Conservation (phyloP, 75 land plant genomes). For the Cunninghamia lanceolata region DNA sequence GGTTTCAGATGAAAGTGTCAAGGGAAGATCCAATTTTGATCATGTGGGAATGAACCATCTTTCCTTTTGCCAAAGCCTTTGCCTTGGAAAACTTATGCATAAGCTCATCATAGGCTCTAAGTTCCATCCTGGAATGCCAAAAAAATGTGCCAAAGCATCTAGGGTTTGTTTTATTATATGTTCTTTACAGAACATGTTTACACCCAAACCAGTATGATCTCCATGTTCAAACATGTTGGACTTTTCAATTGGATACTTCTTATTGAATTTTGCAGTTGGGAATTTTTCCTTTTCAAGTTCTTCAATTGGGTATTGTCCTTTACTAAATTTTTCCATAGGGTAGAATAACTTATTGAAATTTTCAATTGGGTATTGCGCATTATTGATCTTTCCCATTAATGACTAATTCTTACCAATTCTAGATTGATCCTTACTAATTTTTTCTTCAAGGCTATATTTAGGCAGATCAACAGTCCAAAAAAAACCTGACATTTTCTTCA, state of each 20-base stretch:
- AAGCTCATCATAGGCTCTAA: neutral
- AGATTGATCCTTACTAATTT: neutral
- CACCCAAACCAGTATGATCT: neutral
- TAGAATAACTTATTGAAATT: neutral
- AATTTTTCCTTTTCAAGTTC: neutral
- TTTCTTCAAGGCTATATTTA: neutral
- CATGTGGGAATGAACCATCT: constrained; percentile 34
- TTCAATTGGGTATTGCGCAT: neutral
- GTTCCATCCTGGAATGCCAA: too few species aligned
- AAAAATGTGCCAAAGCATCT: too few species aligned
- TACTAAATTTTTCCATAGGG: neutral
- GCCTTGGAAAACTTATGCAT: constrained; percentile 8
- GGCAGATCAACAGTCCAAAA: neutral
- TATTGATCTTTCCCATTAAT: neutral
- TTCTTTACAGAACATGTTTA: neutral
- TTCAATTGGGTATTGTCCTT: neutral
- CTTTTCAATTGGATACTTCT: neutral
- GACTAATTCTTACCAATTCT: neutral
- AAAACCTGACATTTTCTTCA: neutral
- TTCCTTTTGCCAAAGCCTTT: constrained; percentile 12
- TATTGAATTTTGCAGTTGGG: neutral
- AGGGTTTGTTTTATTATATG: neutral
- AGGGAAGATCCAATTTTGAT: constrained; percentile 25
- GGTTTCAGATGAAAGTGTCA: constrained; percentile 36
- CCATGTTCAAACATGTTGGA: neutral